Evolutionary conservation across 306 rosid genomes (phyloP), one percentile per base, ranked within the genome.

Genomic region (Inga laurina): DNA sequence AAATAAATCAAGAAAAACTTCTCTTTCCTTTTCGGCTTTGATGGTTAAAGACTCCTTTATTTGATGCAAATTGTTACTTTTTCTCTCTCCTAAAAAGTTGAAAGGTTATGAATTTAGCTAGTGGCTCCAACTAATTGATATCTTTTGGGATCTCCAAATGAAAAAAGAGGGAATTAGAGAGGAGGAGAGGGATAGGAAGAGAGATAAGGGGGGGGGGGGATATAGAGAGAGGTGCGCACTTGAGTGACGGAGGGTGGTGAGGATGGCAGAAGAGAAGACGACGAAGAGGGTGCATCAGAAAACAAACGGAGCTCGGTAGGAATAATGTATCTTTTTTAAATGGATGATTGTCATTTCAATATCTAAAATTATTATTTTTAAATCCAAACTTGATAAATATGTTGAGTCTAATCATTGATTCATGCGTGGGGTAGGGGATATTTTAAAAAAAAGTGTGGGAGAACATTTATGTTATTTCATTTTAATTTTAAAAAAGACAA

Each of bases 281-380:
- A 90, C 4, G 35, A 86, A 44, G 44, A 94, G 51, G 76, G 92
- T 91, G 89, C 79, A 90, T 92, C 92, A 88, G 83, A 91, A 92
- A 87, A 94, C 41, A 1, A 37, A 5, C 1, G 41, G 0, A 37
- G 7, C 41, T 37, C 1, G 7, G 0, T 4, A 37, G 7, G 41
- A 4, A 37, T 5, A 37, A 5, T 37, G 5, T 37, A 5, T 37
- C 1, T 5, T 37, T 37, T 5, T 37, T 37, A 37, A 37, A 37
- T 37, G 41, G 39, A 37, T 37, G 5, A 5, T 37, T 37, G 41
- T 37, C 0, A 37, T 37, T 37, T 4, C 0, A 0, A 37, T 37
- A 37, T 37, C 0, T 0, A 1, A 5, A 37, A 1, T 5, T 37
- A 0, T 37, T 37, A 37, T 37, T 37, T 37, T 37, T 0, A 37